phyloP scores from a whole-genome alignment of 2,329 filamentous ascomycete genomes.

The Cryphonectria naterciae region DNA sequence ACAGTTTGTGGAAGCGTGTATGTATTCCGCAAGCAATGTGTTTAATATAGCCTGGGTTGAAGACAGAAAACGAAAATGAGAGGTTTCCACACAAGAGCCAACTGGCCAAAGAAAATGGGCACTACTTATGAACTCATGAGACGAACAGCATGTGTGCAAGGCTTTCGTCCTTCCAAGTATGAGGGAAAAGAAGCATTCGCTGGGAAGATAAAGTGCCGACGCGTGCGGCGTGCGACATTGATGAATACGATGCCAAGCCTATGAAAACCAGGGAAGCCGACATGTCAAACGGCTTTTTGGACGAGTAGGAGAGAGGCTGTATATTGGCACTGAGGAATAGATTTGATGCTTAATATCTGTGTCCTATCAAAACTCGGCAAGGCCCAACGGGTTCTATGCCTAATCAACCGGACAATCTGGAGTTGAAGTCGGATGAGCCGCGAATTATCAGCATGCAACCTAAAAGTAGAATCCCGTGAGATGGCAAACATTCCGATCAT shows the following conservation, averaged over 20 bases:
- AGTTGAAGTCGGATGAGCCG: neutral
- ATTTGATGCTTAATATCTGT: conserved; percentile 7
- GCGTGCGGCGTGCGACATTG: neutral
- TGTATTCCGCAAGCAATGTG: neutral
- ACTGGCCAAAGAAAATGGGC: neutral
- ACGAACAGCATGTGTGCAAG: neutral
- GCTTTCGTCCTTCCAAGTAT: neutral
- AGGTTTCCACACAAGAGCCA: neutral
- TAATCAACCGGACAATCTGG: conserved; percentile 6
- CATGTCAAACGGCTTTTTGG: neutral
- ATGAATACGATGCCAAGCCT: neutral
- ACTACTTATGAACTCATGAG: neutral
- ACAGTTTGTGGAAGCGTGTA: neutral
- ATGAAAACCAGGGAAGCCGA: neutral
- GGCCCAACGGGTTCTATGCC: neutral
- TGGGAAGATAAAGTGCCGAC: neutral
- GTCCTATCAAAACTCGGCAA: neutral
- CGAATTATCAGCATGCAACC: neutral
- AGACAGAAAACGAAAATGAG: neutral
- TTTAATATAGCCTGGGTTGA: neutral
- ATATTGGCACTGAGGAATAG: neutral
- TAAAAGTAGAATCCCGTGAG: neutral
- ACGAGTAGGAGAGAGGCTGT: conserved; percentile 1
- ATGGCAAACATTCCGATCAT: neutral
- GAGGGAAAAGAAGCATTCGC: neutral